A percentile compares a stretch with the other conserved stretches of the same genome.
Evolutionary conservation across 2,329 filamentous ascomycete genomes (phyloP).

Genomic region (Claviceps fusiformis): DNA sequence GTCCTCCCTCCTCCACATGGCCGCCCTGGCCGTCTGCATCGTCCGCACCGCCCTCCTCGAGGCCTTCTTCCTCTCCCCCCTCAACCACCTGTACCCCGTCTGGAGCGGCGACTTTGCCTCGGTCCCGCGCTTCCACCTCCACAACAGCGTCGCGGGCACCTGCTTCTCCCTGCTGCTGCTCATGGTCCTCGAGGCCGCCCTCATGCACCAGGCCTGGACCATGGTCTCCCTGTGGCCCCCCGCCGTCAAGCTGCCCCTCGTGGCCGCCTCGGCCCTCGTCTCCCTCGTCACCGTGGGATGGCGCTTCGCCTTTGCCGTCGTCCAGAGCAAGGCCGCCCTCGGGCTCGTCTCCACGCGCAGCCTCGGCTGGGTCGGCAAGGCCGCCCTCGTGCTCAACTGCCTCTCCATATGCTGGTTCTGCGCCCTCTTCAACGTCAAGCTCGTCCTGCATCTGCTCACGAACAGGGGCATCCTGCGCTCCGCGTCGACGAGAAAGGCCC

Average conservation of each 20-base stretch:
- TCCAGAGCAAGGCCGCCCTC: conserved; percentile 23
- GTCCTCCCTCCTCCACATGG: conserved; percentile 52
- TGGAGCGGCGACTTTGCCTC: conserved; percentile 40
- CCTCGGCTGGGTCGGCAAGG: conserved; percentile 25
- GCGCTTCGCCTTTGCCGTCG: conserved; percentile 20
- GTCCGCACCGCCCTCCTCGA: conserved; percentile 44
- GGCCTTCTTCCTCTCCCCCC: conserved; percentile 47
- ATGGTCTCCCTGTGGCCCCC: conserved; percentile 36
- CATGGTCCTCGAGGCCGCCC: conserved; percentile 30
- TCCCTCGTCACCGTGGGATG: conserved; percentile 19
- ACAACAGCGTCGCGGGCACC: conserved; percentile 25
- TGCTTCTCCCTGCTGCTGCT: conserved; percentile 30
- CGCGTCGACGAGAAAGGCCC: conserved; percentile 11
- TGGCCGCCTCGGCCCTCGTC: conserved; percentile 21
- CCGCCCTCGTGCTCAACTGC: conserved; percentile 25
- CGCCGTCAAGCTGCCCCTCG: conserved; percentile 18
- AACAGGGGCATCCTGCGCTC: conserved; percentile 33
- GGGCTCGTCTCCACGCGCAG: conserved; percentile 9
- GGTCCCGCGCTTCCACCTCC: conserved; percentile 27
- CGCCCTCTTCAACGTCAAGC: conserved; percentile 38
- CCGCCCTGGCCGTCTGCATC: conserved; percentile 46
- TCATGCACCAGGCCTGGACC: conserved; percentile 38
- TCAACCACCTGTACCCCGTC: conserved; percentile 46
- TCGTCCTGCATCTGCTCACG: conserved; percentile 32
- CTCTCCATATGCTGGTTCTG: conserved; percentile 39